Evolutionary conservation across 108 stramenopile genomes (phyloP).

Genomic region (Cyclotella cryptica): DNA sequence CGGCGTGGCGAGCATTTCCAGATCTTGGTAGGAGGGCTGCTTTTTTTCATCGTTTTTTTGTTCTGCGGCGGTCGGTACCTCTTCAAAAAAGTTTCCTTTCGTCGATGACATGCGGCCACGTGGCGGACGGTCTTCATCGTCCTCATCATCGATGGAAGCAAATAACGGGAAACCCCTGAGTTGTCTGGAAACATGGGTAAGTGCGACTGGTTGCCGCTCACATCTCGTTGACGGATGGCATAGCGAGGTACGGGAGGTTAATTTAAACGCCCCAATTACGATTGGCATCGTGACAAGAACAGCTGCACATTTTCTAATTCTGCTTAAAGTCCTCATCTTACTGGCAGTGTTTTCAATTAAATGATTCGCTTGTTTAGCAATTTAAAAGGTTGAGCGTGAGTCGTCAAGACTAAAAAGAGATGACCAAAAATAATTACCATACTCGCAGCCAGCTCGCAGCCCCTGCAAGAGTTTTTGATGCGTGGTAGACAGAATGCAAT

Average conservation of each 20-base stretch:
- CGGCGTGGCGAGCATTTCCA: slow-evolving; percentile 48
- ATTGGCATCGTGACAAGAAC: neutral
- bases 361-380: no score
- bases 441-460: no score
- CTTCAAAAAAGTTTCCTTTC: slow-evolving; percentile 38
- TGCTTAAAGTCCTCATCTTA: neutral
- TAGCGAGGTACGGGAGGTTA: neutral
- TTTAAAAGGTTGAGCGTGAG: no score
- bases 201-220: neutral
- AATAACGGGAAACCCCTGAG: neutral
- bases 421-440: no score
- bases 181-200: neutral
- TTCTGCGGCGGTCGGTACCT: neutral
- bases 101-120: neutral
- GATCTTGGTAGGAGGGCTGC: slow-evolving; percentile 40
- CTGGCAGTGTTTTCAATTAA: no score
- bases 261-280: neutral
- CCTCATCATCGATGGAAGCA: neutral
- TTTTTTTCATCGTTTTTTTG: slow-evolving; percentile 24
- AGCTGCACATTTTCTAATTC: neutral
- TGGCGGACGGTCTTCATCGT: neutral
- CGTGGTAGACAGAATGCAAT: no score
- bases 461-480: no score
- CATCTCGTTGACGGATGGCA: neutral
- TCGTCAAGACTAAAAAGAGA: no score